Evolutionary conservation across 441 rosid species (phyloP).

Genomic region (Francoa sonchifolia): DNA sequence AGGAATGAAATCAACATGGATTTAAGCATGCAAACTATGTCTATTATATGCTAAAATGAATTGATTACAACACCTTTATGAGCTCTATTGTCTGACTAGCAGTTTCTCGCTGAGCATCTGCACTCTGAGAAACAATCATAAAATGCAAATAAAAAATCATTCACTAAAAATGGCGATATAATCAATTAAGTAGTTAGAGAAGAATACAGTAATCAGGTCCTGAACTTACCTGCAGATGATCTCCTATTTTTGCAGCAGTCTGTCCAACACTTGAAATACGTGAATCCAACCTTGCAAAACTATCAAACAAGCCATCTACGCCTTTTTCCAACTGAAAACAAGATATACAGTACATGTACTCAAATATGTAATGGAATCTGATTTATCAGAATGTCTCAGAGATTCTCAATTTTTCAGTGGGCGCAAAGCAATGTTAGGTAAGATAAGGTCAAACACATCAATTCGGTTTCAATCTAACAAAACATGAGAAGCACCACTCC

Average conservation of each 20-base stretch:
- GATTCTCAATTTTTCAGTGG: background rate
- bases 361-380: background rate
- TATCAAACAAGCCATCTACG: constrained; percentile 90
- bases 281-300: constrained; percentile 96
- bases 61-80: constrained; percentile 52
- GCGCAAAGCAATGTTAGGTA: background rate
- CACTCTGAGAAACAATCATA: constrained; percentile 52
- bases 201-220: constrained; percentile 4
- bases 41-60: constrained; percentile 7
- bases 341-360: constrained; percentile 2
- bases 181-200: too few species aligned
- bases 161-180: constrained; percentile 6
- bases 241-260: constrained; percentile 99
- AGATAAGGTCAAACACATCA: background rate
- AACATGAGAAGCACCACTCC: background rate
- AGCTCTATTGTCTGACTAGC: constrained; percentile 98
- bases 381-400: background rate
- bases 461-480: background rate
- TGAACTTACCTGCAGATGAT: constrained; percentile 80
- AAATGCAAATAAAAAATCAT: constrained; percentile 4
- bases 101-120: constrained; percentile 98
- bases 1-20: constrained; percentile 12
- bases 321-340: constrained; percentile 76
- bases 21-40: constrained; percentile 10
- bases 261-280: constrained; percentile 99